Percentiles rank a stretch among this genome's conserved stretches.
phyloP scores from a whole-genome alignment of 306 rosid species.

The Benincasa hispida region DNA sequence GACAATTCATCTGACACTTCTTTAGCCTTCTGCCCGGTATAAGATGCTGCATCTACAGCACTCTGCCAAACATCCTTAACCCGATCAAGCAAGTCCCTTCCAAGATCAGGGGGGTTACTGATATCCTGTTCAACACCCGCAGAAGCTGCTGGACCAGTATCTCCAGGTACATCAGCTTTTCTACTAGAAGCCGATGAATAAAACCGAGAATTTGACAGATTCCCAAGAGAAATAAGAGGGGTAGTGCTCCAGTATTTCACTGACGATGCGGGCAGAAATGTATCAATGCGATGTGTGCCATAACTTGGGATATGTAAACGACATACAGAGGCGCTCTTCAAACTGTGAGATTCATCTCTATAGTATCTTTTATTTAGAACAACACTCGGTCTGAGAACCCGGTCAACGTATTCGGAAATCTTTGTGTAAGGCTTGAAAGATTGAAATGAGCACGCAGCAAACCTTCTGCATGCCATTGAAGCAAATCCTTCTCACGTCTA shows the following conservation, averaged over 20 bases:
- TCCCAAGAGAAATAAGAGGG: slow-evolving; percentile 19
- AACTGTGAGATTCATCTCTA: slow-evolving; percentile 13
- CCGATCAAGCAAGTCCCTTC: slow-evolving; percentile 43
- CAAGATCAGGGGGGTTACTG: slow-evolving; percentile 20
- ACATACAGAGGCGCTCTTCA: slow-evolving; percentile 10
- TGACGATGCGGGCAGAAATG: slow-evolving; percentile 18
- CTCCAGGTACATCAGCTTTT: slow-evolving; percentile 29
- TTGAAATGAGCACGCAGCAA: slow-evolving; percentile 6
- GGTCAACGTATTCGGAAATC: slow-evolving; percentile 9
- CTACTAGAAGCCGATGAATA: slow-evolving; percentile 33
- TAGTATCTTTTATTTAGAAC: slow-evolving; percentile 10
- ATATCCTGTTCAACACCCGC: slow-evolving; percentile 34
- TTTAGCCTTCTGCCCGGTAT: slow-evolving; percentile 46
- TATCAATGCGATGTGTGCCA: slow-evolving; percentile 13
- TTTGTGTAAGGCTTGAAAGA: slow-evolving; percentile 14
- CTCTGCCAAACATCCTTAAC: slow-evolving; percentile 46
- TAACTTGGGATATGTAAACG: slow-evolving; percentile 1
- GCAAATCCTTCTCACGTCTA: no score
- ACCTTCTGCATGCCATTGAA: no score
- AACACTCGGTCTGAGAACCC: slow-evolving; percentile 16
- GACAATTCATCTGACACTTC: slow-evolving; percentile 48
- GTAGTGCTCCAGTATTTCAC: slow-evolving; percentile 8
- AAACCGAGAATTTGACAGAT: slow-evolving; percentile 19
- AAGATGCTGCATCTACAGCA: slow-evolving; percentile 40
- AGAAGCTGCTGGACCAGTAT: slow-evolving; percentile 29